Base-by-base conservation (phyloP, 768 basidiomycete species). In the Tremella mesenterica region DNA sequence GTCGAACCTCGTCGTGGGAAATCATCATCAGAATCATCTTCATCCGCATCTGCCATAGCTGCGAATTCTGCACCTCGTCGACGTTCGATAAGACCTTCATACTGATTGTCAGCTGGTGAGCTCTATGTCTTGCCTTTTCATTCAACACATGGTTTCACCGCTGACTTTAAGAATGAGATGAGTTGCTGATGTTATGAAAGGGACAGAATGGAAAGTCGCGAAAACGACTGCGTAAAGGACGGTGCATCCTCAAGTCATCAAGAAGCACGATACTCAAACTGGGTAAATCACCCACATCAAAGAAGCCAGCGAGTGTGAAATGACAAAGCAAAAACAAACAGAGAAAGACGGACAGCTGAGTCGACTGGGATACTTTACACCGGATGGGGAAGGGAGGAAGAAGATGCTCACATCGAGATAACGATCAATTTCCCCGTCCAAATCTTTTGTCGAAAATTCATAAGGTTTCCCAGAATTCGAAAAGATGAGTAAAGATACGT, bases 401-500 rank as follows among this genome's bases (percentile, higher is more conserved):
- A 4, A 26, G 9, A 13, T 18, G 63, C 69, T 39, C 46, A 71
- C 70, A 14, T 69, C 67, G 39, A 64, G 56, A 54, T 70, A 73
- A 27, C 69, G 51, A 25, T 71, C 66, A 23, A 73, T 51, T 52
- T 69, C 61, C 8, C 23, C 41, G 34, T 73, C 70, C 28, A 73
- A 54, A 23, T 70, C 66, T n/a, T 58, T 51, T 20, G 64, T 68
- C 1, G 64, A 65, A 45, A 73, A 73, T 50, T 73, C 70, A 55
- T 62, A 73, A 2, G 66, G 55, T 50, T 71, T 73, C 23, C 70
- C 70, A 14, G 52, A 48, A 31, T 61, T 60, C 25, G 59, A 56
- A 52, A 73, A 73, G 59, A 73, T 70, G 41, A 73, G 29, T 30
- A 73, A 65, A 12, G 68, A 70, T 14, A 73, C 68, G 46, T 73